Evolutionary conservation across 2,329 filamentous ascomycete genomes (phyloP), one percentile per base, ranked within the genome.

Genomic region (Epichloe uncinata): DNA sequence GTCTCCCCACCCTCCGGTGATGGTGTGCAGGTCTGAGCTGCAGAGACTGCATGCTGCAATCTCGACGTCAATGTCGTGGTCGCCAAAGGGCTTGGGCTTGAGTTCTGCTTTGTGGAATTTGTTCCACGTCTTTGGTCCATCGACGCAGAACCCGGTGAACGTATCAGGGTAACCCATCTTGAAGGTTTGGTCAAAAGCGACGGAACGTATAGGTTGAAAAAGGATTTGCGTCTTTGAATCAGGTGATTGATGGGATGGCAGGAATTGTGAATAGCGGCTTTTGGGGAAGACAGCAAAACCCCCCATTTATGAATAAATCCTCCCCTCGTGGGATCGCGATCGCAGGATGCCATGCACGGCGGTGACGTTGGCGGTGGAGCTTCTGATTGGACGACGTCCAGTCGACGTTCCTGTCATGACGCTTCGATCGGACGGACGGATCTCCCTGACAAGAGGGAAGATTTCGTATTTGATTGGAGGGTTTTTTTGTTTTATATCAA

Each of bases 1-100:
- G 12, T 69, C 65, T 38, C 76, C 75, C 77, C 76, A 80, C 52
- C 76, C 75, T 50, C 74, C 73, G 47, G 68, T 75, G 49, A 80
- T 66, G 22, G 74, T 79, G 64, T 81, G 78, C 13, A 82, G 69
- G 56, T 82, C 78, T 49, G 73, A 78, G 54, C 79, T 77, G 60
- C 79, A 82, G 48, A 82, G 69, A 59, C 82, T 81, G 61, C 82
- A 85, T 53, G 76, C 79, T 50, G 83, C 77, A 56, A 89, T 82
- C 65, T 84, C 80, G 61, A 89, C 77, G 60, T 88, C 84, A 56
- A 87, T 53, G 47, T 64, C 63, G 49, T 61, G 57, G 7, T 62
- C 58, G 15, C 54, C 65, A 34, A 68, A 68, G 1, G 62, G 59
- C 57, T 68, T 69, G 13, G 66, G 66, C 30, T 55, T 70, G 43